Evolutionary conservation across 805 yeast species (phyloP).

Genomic region (Ascoidea tarda): DNA sequence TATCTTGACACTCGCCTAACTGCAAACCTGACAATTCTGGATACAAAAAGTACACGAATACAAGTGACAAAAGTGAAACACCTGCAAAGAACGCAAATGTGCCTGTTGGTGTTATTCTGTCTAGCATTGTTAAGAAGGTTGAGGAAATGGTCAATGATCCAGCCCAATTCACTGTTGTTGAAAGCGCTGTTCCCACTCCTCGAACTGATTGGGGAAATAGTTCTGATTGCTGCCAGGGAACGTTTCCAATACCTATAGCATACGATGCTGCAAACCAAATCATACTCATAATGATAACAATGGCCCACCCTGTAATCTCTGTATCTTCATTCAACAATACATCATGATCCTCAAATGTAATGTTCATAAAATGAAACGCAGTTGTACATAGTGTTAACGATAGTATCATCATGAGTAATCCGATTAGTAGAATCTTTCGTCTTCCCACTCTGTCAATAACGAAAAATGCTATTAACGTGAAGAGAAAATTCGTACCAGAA

Average conservation of each 20-base stretch:
- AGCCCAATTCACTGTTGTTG: conserved; percentile 91
- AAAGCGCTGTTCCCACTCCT: conserved; percentile 81
- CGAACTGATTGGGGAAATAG: conserved; percentile 88
- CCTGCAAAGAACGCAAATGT: conserved; percentile 88
- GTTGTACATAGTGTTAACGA: conserved; percentile 73
- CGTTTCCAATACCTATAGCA: conserved; percentile 92
- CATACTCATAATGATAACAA: conserved; percentile 74
- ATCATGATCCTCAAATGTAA: conserved; percentile 35
- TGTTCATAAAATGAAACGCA: conserved; percentile 78
- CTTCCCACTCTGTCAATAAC: conserved; percentile 84
- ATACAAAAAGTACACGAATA: conserved; percentile 70
- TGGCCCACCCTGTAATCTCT: conserved; percentile 73
- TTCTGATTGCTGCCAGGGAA: conserved; percentile 97
- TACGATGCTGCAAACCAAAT: conserved; percentile 79
- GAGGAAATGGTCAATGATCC: conserved; percentile 87
- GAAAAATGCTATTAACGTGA: conserved; percentile 75
- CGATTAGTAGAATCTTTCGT: conserved; percentile 59
- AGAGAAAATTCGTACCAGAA: conserved; percentile 88
- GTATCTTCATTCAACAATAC: conserved; percentile 25
- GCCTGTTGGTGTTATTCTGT: conserved; percentile 88
- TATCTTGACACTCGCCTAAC: conserved; percentile 78
- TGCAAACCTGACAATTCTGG: conserved; percentile 89
- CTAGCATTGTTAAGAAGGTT: conserved; percentile 87
- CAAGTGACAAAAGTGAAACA: conserved; percentile 53
- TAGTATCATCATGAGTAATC: conserved; percentile 76